Percentiles rank a stretch among this genome's conserved stretches.
Evolutionary conservation across 2,329 filamentous ascomycete genomes (phyloP).

Genomic region (Fusarium torulosum): DNA sequence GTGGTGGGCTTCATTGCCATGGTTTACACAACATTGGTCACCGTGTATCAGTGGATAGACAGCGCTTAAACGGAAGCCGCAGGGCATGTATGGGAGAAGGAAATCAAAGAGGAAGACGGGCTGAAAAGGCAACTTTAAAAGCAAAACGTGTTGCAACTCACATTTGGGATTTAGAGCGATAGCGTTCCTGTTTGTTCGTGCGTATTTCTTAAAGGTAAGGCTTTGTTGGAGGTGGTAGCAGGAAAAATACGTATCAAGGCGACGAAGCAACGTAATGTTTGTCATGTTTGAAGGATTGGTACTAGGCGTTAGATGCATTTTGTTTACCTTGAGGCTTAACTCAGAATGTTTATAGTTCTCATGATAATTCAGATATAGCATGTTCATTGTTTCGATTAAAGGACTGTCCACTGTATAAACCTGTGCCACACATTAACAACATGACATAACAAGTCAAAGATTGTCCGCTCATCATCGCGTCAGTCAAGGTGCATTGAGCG

Average conservation of each 20-base stretch:
- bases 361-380: constrained; percentile 15
- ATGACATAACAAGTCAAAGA: no score
- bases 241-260: constrained; percentile 4
- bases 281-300: constrained; percentile 7
- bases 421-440: no score
- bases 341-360: constrained; percentile 19
- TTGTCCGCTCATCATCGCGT: no score
- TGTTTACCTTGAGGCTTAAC: constrained; percentile 2
- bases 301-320: constrained; percentile 18
- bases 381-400: not conserved
- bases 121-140: constrained; percentile 37
- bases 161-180: constrained; percentile 10
- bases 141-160: not conserved
- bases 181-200: constrained; percentile 2
- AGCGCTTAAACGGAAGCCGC: constrained; percentile 22
- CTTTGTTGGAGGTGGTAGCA: constrained; percentile 6
- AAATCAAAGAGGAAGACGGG: constrained; percentile 14
- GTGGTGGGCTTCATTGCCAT: constrained; percentile 73
- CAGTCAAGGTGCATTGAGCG: no score
- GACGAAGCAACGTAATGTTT: constrained; percentile 2
- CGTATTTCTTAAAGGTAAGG: constrained; percentile 4
- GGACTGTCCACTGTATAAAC: no score
- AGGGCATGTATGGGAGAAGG: not conserved
- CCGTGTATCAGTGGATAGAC: constrained; percentile 56
- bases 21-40: constrained; percentile 77